Conservation (phyloP, 2,329 filamentous ascomycete species). For the Chaetomiaceae sp. region DNA sequence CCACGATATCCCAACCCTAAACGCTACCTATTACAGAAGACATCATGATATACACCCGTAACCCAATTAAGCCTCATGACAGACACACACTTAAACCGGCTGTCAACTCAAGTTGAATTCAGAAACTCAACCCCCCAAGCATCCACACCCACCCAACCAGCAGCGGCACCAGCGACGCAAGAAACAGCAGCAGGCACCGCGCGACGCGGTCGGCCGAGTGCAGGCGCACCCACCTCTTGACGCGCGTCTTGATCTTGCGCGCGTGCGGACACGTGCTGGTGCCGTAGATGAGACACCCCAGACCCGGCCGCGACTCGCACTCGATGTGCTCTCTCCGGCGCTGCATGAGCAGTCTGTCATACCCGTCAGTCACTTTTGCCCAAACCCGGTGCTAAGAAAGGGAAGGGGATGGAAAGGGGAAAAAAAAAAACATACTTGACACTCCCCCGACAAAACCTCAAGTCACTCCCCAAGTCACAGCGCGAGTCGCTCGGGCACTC, state of each 20-base stretch:
- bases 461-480: conserved; percentile 56
- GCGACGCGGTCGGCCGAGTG: conserved; percentile 36
- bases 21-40: no score
- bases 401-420: neutral
- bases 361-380: neutral
- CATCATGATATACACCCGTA: no score
- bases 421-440: conserved; percentile 41
- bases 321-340: conserved; percentile 56
- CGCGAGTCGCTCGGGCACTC: conserved; percentile 58
- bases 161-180: conserved; percentile 12
- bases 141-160: conserved; percentile 14
- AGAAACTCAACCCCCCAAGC: conserved; percentile 4
- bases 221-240: conserved; percentile 42
- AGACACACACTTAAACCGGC: no score
- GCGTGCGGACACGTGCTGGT: conserved; percentile 46
- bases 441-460: conserved; percentile 56
- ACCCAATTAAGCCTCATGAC: no score
- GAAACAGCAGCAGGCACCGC: conserved; percentile 36
- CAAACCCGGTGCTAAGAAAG: conserved; percentile 25
- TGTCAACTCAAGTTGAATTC: neutral
- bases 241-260: conserved; percentile 41
- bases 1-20: no score
- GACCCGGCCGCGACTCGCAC: conserved; percentile 53
- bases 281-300: conserved; percentile 53
- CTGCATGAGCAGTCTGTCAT: conserved; percentile 51